Conservation (phyloP, 176 grass and related monocot species). For the Carex kokanica region DNA sequence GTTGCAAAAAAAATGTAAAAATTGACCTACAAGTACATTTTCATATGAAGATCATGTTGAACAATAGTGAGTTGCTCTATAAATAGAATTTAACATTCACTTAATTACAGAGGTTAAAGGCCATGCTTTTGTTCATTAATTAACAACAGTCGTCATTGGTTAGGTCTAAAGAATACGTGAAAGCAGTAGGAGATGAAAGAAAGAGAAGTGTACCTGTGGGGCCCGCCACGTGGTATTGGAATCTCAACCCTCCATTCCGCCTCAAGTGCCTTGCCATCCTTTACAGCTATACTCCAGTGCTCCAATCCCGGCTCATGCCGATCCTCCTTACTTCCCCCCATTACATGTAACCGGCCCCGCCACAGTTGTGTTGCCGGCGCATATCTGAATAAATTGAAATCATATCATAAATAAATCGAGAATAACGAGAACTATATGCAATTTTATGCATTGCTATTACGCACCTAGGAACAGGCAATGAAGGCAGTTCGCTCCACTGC, state of each 20-base stretch:
- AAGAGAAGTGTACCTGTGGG: constrained; percentile 64
- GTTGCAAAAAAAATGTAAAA: no score
- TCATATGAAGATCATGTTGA: no score
- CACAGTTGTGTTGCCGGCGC: constrained; percentile 91
- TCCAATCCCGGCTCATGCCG: constrained; percentile 76
- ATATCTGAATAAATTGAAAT: constrained; percentile 45
- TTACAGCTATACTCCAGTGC: constrained; percentile 87
- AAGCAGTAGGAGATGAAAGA: background rate
- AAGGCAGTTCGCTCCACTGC: constrained; percentile 57
- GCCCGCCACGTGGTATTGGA: constrained; percentile 81
- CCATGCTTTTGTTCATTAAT: background rate
- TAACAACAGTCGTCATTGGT: background rate
- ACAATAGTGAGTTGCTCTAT: no score
- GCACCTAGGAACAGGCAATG: constrained; percentile 73
- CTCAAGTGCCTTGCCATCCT: constrained; percentile 73
- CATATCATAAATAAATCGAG: background rate
- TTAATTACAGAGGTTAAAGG: background rate
- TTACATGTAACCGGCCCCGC: constrained; percentile 77
- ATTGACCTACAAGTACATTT: no score
- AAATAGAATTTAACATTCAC: no score
- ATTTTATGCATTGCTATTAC: background rate
- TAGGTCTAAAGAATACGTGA: background rate
- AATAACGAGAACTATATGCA: background rate
- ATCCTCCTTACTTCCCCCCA: constrained; percentile 88
- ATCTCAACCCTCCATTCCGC: constrained; percentile 56